Evolutionary conservation across 2,329 filamentous ascomycete genomes (phyloP).

Genomic region (Scopulariopsis brevicaulis): DNA sequence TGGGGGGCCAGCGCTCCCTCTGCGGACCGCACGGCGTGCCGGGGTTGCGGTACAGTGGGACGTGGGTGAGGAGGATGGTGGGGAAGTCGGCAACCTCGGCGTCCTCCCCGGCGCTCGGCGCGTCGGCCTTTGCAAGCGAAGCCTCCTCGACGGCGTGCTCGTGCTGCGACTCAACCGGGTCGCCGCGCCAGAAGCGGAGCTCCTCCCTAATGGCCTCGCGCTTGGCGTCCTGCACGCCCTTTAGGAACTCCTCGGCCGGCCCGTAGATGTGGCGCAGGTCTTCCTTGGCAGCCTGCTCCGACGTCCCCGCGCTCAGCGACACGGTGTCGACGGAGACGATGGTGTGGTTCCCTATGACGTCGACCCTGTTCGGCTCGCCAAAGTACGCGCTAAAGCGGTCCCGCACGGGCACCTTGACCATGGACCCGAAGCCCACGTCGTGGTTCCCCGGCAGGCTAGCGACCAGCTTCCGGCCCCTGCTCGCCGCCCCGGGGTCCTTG

Average conservation of each 20-base stretch:
- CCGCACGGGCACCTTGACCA: constrained; percentile 70
- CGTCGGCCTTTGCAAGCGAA: constrained; percentile 17
- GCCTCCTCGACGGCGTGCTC: constrained; percentile 40
- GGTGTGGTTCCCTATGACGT: constrained; percentile 88
- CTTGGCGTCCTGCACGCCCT: constrained; percentile 52
- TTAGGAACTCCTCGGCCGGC: constrained; percentile 66
- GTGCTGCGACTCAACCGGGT: constrained; percentile 42
- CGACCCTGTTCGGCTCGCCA: constrained; percentile 81
- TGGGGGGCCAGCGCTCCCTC: constrained; percentile 73
- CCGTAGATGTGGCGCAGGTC: constrained; percentile 57
- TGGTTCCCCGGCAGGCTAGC: constrained; percentile 88
- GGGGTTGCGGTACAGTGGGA: constrained; percentile 72
- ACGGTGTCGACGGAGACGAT: constrained; percentile 87
- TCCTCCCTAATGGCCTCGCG: constrained; percentile 58
- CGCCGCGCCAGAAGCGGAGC: constrained; percentile 51
- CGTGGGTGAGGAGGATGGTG: constrained; percentile 80
- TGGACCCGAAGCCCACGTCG: constrained; percentile 80
- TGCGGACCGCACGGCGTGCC: constrained; percentile 81
- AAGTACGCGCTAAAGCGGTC: constrained; percentile 82
- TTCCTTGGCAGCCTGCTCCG: constrained; percentile 35
- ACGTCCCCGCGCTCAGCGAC: constrained; percentile 65
- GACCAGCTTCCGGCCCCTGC: constrained; percentile 60
- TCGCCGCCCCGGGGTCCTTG: neutral
- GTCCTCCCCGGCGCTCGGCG: neutral
- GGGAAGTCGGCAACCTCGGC: constrained; percentile 52